Evolutionary conservation across 1,139 yeast genomes (phyloP).

Genomic region (Taphrina wiesneri): DNA sequence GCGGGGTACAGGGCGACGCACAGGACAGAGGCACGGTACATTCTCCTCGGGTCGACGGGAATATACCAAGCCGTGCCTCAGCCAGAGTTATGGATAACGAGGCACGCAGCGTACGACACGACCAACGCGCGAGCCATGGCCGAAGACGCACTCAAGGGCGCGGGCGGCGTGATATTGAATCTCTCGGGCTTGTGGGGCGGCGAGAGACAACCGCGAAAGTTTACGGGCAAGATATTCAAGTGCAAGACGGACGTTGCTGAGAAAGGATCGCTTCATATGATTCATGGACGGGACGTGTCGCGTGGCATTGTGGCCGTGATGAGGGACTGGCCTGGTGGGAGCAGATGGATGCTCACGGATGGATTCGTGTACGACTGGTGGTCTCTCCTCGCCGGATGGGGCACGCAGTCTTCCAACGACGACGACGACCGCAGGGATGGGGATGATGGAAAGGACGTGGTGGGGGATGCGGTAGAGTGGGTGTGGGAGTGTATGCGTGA

Average conservation of each 20-base stretch:
- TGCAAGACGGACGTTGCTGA: neutral
- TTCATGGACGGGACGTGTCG: slow-evolving; percentile 30
- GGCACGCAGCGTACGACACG: slow-evolving; percentile 25
- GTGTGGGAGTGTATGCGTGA: slow-evolving; percentile 25
- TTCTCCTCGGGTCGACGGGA: slow-evolving; percentile 26
- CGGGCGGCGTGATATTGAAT: slow-evolving; percentile 22
- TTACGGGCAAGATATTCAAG: slow-evolving; percentile 3
- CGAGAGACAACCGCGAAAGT: slow-evolving; percentile 18
- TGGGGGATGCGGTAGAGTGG: slow-evolving; percentile 20
- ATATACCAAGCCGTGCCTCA: slow-evolving; percentile 13
- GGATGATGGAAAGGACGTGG: neutral
- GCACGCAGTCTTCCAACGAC: neutral
- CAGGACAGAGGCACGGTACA: neutral
- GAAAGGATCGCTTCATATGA: slow-evolving; percentile 23
- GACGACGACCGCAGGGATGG: neutral
- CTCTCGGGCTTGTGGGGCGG: slow-evolving; percentile 32
- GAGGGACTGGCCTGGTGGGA: slow-evolving; percentile 25
- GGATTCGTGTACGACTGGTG: slow-evolving; percentile 34
- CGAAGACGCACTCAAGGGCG: slow-evolving; percentile 20
- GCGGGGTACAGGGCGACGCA: slow-evolving; percentile 15
- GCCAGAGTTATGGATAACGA: slow-evolving; percentile 15
- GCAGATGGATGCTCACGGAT: slow-evolving; percentile 33
- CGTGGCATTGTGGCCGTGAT: slow-evolving; percentile 30
- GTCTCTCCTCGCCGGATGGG: slow-evolving; percentile 32
- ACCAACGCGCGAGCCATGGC: slow-evolving; percentile 15